phyloP scores from a whole-genome alignment of 352 stramenopile species.

The Hyphochytrium catenoides region DNA sequence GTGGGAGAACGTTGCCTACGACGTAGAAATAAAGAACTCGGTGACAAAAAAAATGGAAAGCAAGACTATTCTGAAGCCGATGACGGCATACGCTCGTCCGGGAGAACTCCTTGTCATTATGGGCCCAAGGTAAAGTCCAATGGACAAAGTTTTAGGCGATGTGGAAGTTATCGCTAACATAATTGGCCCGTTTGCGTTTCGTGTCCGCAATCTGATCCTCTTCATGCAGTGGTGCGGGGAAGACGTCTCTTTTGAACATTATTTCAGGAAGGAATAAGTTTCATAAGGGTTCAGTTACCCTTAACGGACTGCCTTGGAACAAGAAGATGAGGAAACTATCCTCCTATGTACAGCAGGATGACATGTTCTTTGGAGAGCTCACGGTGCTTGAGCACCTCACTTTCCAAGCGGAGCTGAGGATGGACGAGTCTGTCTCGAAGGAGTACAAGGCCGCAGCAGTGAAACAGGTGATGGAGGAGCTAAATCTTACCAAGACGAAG shows the following conservation, averaged over 20 bases:
- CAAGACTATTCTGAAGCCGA: slow-evolving; percentile 23
- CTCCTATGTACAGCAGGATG: slow-evolving; percentile 65
- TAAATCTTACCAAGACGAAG: slow-evolving; percentile 23
- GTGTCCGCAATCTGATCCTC: too few species aligned
- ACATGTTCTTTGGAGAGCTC: slow-evolving; percentile 58
- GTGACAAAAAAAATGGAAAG: slow-evolving; percentile 18
- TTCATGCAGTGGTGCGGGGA: slow-evolving; percentile 50
- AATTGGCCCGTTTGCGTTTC: too few species aligned
- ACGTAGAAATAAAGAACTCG: slow-evolving; percentile 15
- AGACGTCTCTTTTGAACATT: slow-evolving; percentile 80
- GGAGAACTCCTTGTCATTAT: slow-evolving; percentile 35
- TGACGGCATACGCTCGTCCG: slow-evolving; percentile 18
- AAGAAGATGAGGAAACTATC: slow-evolving; percentile 12
- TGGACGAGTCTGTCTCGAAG: slow-evolving; percentile 14
- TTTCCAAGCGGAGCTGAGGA: slow-evolving; percentile 49
- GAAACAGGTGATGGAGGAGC: slow-evolving; percentile 22
- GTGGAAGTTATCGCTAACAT: too few species aligned
- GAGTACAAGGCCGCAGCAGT: slow-evolving; percentile 19
- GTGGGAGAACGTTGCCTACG: slow-evolving; percentile 17
- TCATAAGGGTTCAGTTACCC: slow-evolving; percentile 21
- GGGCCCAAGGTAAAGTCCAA: too few species aligned
- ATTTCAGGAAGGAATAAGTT: slow-evolving; percentile 62
- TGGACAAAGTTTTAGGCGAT: too few species aligned
- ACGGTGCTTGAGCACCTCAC: slow-evolving; percentile 65
- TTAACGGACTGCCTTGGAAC: slow-evolving; percentile 31